These are phyloP conservation scores for Claviceps purpurea DNA, from an alignment of 2,329 filamentous ascomycete species.

Conservation along the genomic window DNA sequence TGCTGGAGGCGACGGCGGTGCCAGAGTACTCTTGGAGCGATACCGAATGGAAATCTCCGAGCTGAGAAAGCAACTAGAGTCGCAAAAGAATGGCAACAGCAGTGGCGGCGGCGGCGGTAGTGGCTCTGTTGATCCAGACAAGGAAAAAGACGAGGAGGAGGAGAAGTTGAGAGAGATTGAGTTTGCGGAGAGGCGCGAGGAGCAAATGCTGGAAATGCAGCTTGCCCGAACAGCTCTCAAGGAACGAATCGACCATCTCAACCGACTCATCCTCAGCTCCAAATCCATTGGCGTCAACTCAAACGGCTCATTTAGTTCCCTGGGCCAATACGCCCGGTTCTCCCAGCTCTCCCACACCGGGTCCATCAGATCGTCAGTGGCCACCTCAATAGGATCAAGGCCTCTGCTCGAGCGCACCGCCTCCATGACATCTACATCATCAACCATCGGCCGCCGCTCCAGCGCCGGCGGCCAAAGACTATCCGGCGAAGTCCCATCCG, in stretches of 20 bases:
- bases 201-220: conserved; percentile 98
- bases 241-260: conserved; percentile 93
- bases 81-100: conserved; percentile 57
- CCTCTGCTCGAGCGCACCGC: conserved; percentile 48
- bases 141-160: conserved; percentile 50
- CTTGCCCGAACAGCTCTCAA: conserved; percentile 89
- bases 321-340: conserved; percentile 48
- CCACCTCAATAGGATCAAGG: conserved; percentile 41
- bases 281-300: conserved; percentile 90
- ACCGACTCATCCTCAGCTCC: conserved; percentile 85
- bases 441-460: conserved; percentile 43
- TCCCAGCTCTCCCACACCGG: conserved; percentile 43
- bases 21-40: conserved; percentile 75
- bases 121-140: conserved; percentile 32
- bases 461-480: conserved; percentile 25
- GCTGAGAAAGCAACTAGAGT: conserved; percentile 65
- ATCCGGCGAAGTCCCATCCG: conserved; percentile 26
- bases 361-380: conserved; percentile 56
- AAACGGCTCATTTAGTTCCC: conserved; percentile 55
- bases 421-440: conserved; percentile 52
- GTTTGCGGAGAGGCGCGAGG: conserved; percentile 76
- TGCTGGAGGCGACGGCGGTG: conserved; percentile 68
- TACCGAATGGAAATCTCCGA: conserved; percentile 89
- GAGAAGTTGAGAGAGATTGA: conserved; percentile 66
- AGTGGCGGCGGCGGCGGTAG: conserved; percentile 36